A percentile compares a stretch with the other conserved stretches of the same genome.
These are phyloP conservation scores for Aspergillus felis DNA, from an alignment of 2,329 filamentous ascomycete species.

Conservation along the genomic window DNA sequence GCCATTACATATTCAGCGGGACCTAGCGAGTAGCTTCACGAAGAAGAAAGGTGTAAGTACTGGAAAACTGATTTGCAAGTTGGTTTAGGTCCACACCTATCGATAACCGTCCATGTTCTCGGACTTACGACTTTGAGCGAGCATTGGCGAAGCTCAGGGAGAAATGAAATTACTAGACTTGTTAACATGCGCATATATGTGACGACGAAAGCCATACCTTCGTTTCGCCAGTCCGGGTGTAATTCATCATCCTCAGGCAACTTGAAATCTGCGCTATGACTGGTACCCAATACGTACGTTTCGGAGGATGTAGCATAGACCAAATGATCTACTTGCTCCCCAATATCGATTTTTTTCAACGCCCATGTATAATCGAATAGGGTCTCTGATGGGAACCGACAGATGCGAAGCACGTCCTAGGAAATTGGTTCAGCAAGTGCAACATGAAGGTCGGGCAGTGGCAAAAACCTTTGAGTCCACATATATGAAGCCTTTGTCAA, in stretches of 20 bases:
- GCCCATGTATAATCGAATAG: constrained; percentile 75
- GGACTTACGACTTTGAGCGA: constrained; percentile 76
- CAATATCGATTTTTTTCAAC: constrained; percentile 66
- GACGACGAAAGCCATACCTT: constrained; percentile 46
- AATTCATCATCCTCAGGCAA: constrained; percentile 82
- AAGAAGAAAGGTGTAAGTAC: constrained; percentile 6
- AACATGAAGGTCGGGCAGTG: background rate
- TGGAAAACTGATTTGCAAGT: background rate
- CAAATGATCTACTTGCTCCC: constrained; percentile 66
- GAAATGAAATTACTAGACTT: constrained; percentile 48
- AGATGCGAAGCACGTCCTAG: constrained; percentile 68
- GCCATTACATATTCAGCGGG: constrained; percentile 73
- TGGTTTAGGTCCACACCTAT: constrained; percentile 47
- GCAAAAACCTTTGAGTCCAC: constrained; percentile 57
- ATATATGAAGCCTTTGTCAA: constrained; percentile 79
- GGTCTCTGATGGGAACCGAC: constrained; percentile 63
- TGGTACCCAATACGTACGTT: constrained; percentile 74
- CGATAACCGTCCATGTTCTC: constrained; percentile 71
- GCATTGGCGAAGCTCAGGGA: constrained; percentile 68
- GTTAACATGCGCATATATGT: constrained; percentile 9
- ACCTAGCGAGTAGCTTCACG: constrained; percentile 60
- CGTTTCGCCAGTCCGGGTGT: constrained; percentile 73
- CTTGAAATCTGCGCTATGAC: constrained; percentile 66
- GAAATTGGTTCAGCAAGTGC: constrained; percentile 8
- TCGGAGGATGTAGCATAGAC: constrained; percentile 72